These are phyloP conservation scores for Rhizopogon sp. DNA, from an alignment of 768 basidiomycete genomes.

Conservation along the genomic window DNA sequence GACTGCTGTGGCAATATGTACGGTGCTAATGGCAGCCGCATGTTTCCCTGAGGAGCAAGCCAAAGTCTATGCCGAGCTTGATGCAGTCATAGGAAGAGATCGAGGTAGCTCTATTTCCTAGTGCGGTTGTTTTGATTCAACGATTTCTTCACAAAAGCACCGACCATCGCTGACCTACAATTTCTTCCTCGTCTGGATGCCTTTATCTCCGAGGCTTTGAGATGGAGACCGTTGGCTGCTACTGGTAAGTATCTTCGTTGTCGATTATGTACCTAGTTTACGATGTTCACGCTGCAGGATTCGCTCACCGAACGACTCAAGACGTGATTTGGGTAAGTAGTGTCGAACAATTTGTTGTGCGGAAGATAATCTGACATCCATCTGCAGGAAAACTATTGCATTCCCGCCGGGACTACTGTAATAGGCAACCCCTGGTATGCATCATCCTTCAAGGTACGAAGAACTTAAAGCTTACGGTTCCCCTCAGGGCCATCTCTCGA, in stretches of 20 bases:
- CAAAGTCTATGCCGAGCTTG: constrained; percentile 46
- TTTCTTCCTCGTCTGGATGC: constrained; percentile 31
- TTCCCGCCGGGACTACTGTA: constrained; percentile 17
- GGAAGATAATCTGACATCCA: not conserved
- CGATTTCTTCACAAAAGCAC: constrained; percentile 19
- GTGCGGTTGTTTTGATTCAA: not conserved
- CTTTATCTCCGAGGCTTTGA: constrained; percentile 29
- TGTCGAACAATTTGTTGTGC: not conserved
- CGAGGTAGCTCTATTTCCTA: constrained; percentile 4
- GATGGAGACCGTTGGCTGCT: constrained; percentile 27
- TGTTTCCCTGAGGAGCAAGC: constrained; percentile 43
- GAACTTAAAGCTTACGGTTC: too few species aligned
- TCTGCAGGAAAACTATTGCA: constrained; percentile 17
- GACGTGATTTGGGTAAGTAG: constrained; percentile 51
- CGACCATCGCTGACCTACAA: constrained; percentile 29
- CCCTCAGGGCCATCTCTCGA: not conserved
- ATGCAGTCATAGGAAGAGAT: constrained; percentile 40
- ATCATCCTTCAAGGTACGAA: not conserved
- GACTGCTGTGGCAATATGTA: constrained; percentile 46
- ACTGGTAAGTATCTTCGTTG: constrained; percentile 19
- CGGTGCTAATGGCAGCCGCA: constrained; percentile 46
- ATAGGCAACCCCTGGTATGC: constrained; percentile 14
- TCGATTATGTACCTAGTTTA: not conserved
- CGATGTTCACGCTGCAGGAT: constrained; percentile 28
- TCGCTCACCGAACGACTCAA: constrained; percentile 54